Conservation (phyloP, 768 basidiomycete species). For the Pleurotus tuoliensis region DNA sequence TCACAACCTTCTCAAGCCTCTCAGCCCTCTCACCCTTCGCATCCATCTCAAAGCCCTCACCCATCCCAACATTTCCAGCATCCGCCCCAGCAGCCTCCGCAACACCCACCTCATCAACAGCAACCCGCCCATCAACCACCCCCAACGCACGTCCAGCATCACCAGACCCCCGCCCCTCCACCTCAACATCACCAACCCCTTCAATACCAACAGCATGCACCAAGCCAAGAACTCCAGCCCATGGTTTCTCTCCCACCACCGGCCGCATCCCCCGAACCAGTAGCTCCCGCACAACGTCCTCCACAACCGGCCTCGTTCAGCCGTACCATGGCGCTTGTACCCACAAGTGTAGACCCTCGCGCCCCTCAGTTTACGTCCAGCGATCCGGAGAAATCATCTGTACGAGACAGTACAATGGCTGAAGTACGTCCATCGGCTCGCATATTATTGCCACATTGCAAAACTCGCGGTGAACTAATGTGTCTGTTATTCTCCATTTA, state of each 20-base stretch:
- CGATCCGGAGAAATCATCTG: conserved; percentile 33
- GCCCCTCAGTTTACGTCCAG: conserved; percentile 23
- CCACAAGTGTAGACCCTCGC: conserved; percentile 38
- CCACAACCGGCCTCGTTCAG: conserved; percentile 25
- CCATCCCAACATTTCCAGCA: conserved; percentile 16
- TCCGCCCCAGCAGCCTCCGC: conserved; percentile 14
- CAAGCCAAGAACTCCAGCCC: conserved; percentile 11
- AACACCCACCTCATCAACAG: conserved; percentile 7
- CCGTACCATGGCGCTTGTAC: conserved; percentile 39
- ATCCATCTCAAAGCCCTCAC: conserved; percentile 15
- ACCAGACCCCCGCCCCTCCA: conserved; percentile 7
- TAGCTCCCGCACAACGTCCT: conserved; percentile 21
- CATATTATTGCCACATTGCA: conserved; percentile 3
- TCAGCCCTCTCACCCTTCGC: conserved; percentile 15
- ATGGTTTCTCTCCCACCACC: conserved; percentile 4
- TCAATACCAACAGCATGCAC: conserved; percentile 14
- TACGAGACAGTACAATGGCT: conserved; percentile 35
- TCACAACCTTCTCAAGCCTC: conserved; percentile 14
- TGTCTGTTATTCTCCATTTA: conserved; percentile 19
- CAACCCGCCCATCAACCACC: conserved; percentile 15
- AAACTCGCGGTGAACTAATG: conserved; percentile 9
- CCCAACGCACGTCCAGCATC: conserved; percentile 15
- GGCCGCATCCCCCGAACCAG: conserved; percentile 14
- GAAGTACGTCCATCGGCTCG: conserved; percentile 31
- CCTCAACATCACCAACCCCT: conserved; percentile 12